These are phyloP conservation scores for Apophysomyces variabilis DNA, from an alignment of 371 early-diverging fungal genomes.

Conservation along the genomic window DNA sequence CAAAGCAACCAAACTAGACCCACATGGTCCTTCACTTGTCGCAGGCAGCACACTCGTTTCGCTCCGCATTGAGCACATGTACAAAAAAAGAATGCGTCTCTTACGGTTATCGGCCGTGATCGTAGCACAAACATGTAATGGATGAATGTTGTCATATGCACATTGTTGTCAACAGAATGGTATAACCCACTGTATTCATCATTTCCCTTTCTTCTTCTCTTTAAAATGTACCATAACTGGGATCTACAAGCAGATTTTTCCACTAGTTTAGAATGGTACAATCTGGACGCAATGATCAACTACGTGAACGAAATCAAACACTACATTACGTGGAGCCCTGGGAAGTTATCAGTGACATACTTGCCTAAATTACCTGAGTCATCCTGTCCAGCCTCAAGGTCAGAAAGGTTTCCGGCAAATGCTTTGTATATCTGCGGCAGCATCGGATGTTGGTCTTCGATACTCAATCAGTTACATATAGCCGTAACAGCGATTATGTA, in stretches of 20 bases:
- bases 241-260: not conserved
- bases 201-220: not conserved
- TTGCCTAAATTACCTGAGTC: not conserved
- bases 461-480: not conserved
- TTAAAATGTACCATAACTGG: conserved; percentile 13
- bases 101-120: not conserved
- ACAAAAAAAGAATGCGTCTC: not conserved
- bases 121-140: not conserved
- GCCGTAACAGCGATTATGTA: not conserved
- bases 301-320: conserved; percentile 13
- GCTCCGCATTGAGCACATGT: conserved; percentile 4
- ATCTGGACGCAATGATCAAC: conserved; percentile 1
- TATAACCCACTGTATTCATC: not conserved
- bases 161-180: not conserved
- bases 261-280: conserved; percentile 12
- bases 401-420: conserved; percentile 14
- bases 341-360: conserved; percentile 13
- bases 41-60: conserved; percentile 1
- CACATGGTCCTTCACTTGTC: conserved; percentile 5
- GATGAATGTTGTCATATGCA: not conserved
- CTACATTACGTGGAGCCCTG: not conserved
- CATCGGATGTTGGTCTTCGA: conserved; percentile 11
- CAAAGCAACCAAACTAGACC: not conserved
- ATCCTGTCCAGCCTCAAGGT: conserved; percentile 12
- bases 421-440: conserved; percentile 19